phyloP scores from a whole-genome alignment of 106 monocot species.

The Posidonia australis region DNA sequence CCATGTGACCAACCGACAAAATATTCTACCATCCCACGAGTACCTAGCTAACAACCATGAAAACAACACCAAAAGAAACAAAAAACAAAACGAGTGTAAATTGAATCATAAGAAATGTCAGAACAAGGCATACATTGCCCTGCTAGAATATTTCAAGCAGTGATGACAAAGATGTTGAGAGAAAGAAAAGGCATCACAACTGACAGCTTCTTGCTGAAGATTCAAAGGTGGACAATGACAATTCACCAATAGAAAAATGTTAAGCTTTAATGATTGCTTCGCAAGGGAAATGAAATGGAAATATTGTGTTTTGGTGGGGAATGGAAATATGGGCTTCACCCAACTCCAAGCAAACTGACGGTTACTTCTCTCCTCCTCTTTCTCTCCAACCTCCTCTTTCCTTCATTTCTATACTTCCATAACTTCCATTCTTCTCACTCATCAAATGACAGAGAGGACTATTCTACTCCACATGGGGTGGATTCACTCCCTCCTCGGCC shows the following conservation, averaged over 20 bases:
- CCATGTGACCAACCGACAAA: too few species aligned
- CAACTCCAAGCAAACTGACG: conserved; percentile 5
- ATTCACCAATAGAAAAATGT: background rate
- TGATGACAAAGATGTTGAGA: too few species aligned
- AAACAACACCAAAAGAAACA: background rate
- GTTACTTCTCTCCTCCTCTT: background rate
- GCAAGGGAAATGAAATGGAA: background rate
- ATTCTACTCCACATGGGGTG: conserved; percentile 33
- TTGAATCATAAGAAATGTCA: background rate
- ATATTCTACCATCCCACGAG: too few species aligned
- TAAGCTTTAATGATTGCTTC: background rate
- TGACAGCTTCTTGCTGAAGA: background rate
- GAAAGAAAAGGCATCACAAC: background rate
- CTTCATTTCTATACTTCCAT: background rate
- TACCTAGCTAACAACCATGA: too few species aligned
- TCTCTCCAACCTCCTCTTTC: background rate
- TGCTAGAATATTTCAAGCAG: background rate
- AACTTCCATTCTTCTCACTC: background rate
- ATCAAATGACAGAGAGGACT: background rate
- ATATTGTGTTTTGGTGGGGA: background rate
- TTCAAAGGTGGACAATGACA: background rate
- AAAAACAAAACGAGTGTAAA: background rate
- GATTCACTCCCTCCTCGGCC: conserved; percentile 49
- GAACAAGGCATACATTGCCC: background rate
- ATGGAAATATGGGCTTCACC: background rate